These are phyloP conservation scores for Myochromella boudieri DNA, from an alignment of 768 basidiomycete species.

Conservation along the genomic window DNA sequence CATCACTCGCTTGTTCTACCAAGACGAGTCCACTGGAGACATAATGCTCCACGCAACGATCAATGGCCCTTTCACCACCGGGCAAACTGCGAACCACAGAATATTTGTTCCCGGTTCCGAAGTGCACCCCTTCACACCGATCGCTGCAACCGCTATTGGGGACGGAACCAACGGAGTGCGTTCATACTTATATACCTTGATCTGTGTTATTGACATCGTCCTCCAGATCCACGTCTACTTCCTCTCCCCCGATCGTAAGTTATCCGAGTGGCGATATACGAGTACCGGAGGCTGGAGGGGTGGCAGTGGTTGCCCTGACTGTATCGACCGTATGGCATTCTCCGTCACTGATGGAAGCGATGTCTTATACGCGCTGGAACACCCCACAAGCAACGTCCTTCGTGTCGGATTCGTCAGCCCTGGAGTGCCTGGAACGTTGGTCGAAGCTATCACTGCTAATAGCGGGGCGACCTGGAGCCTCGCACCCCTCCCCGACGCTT, in stretches of 20 bases:
- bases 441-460: neutral
- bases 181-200: neutral
- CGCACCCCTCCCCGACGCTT: neutral
- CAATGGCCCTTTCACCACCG: neutral
- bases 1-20: neutral
- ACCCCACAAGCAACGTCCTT: neutral
- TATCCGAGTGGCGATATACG: neutral
- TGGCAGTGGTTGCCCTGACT: neutral
- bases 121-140: neutral
- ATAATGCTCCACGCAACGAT: neutral
- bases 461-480: neutral
- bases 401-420: neutral
- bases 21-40: neutral
- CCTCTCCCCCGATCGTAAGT: neutral
- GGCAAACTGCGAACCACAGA: neutral
- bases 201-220: too few species aligned
- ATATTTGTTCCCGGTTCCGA: neutral
- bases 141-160: neutral
- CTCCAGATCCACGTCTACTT: neutral
- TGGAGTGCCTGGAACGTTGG: neutral
- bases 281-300: neutral
- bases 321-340: neutral
- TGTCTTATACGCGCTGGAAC: neutral
- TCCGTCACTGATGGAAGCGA: neutral
- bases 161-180: neutral